Conservation (phyloP, 768 basidiomycete genomes). For the Holtermannia corniformis region DNA sequence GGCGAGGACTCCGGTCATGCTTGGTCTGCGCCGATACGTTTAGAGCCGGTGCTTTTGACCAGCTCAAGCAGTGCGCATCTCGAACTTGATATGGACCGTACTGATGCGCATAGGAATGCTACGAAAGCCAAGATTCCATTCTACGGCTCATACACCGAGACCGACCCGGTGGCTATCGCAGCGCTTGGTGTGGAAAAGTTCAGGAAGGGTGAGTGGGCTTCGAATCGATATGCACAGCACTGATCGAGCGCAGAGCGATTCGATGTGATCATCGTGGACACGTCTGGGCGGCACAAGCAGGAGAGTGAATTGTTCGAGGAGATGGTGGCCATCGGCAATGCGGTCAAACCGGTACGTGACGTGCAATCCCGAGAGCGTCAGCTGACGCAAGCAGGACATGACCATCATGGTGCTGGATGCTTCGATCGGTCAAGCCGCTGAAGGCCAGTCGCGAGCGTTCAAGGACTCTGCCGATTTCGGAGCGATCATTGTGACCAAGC, state of each 20-base stretch:
- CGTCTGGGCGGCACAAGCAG: conserved; percentile 92
- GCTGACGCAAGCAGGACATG: conserved; percentile 51
- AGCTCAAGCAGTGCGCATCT: conserved; percentile 64
- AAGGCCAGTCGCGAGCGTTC: conserved; percentile 90
- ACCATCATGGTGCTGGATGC: conserved; percentile 92
- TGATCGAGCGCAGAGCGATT: conserved; percentile 56
- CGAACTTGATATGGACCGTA: not conserved
- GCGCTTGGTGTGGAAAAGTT: conserved; percentile 92
- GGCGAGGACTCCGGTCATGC: conserved; percentile 89
- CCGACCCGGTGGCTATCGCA: conserved; percentile 90
- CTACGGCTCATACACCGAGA: conserved; percentile 98
- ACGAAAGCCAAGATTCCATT: conserved; percentile 98
- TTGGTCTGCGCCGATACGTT: conserved; percentile 99
- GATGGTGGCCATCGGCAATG: conserved; percentile 92
- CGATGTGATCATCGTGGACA: conserved; percentile 97
- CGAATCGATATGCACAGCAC: not conserved
- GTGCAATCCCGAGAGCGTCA: not conserved
- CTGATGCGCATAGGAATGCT: conserved; percentile 52
- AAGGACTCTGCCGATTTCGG: conserved; percentile 97
- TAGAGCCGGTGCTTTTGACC: conserved; percentile 98
- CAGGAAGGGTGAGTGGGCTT: conserved; percentile 57
- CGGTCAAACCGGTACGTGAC: conserved; percentile 62
- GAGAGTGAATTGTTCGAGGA: conserved; percentile 93
- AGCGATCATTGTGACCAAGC: conserved; percentile 98
- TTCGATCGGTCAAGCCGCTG: conserved; percentile 97